These are phyloP conservation scores for Hypoxylon trugodes DNA, from an alignment of 495 filamentous ascomycete species.

Conservation along the genomic window DNA sequence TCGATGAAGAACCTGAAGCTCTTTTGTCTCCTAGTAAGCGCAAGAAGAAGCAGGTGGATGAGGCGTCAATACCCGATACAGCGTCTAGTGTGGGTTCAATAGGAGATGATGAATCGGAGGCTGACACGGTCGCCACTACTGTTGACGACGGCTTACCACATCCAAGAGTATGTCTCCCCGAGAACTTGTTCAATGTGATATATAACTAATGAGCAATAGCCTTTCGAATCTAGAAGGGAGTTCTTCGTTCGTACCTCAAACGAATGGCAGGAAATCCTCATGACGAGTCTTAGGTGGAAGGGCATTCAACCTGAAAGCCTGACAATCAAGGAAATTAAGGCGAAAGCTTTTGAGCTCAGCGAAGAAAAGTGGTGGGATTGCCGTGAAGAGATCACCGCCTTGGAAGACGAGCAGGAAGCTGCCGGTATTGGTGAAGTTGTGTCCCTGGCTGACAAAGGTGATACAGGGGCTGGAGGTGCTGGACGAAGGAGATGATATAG, in stretches of 20 bases:
- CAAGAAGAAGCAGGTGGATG: constrained; percentile 58
- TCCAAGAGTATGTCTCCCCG: constrained; percentile 52
- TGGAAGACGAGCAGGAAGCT: constrained; percentile 96
- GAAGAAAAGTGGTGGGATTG: constrained; percentile 99
- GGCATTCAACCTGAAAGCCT: constrained; percentile 66
- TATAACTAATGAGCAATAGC: constrained; percentile 63
- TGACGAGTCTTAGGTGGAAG: constrained; percentile 71
- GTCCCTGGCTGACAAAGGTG: constrained; percentile 75
- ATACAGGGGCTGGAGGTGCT: constrained; percentile 61
- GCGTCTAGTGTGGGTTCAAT: constrained; percentile 39
- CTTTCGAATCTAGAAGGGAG: constrained; percentile 90
- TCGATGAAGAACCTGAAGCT: constrained; percentile 45
- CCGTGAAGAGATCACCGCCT: constrained; percentile 87
- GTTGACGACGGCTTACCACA: constrained; percentile 69
- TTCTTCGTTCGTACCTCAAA: constrained; percentile 90
- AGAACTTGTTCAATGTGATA: background rate
- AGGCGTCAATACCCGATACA: constrained; percentile 46
- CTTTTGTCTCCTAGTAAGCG: constrained; percentile 53
- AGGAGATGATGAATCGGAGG: constrained; percentile 59
- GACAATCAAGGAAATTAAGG: constrained; percentile 88
- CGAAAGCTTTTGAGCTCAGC: constrained; percentile 83
- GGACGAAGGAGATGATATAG: constrained; percentile 68
- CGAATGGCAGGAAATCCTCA: constrained; percentile 86
- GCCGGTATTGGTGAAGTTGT: constrained; percentile 96
- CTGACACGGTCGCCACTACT: constrained; percentile 51